A percentile compares a stretch with the other conserved stretches of the same genome.
These are phyloP conservation scores for Cyberlindnera mississippiensis DNA, from an alignment of 805 yeast species.

Conservation along the genomic window DNA sequence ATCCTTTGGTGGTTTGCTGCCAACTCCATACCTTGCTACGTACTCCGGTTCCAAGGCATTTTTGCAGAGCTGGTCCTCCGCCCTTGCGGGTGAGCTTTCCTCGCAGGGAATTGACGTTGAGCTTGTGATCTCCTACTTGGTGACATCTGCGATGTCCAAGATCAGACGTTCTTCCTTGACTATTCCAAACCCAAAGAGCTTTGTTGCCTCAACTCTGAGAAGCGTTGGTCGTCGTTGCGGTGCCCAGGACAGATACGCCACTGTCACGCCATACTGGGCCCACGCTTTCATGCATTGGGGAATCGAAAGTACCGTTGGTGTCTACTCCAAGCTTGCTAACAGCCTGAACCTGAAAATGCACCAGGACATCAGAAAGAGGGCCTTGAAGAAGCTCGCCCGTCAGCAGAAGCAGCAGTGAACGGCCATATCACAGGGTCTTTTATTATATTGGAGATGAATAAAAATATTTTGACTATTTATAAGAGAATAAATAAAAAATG, in stretches of 20 bases:
- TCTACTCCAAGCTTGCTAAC: slow-evolving; percentile 68
- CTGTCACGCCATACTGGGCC: slow-evolving; percentile 87
- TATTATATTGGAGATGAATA: too few species aligned
- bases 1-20: slow-evolving; percentile 91
- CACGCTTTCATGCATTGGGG: slow-evolving; percentile 90
- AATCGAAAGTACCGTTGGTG: slow-evolving; percentile 77
- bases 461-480: too few species aligned
- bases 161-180: slow-evolving; percentile 67
- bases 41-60: slow-evolving; percentile 97
- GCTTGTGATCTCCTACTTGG: slow-evolving; percentile 80
- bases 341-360: slow-evolving; percentile 72
- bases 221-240: slow-evolving; percentile 83
- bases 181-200: slow-evolving; percentile 78
- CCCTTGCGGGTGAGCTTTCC: slow-evolving; percentile 81
- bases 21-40: slow-evolving; percentile 88
- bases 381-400: slow-evolving; percentile 68
- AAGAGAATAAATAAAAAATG: too few species aligned
- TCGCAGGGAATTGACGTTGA: slow-evolving; percentile 77
- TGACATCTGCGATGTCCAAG: slow-evolving; percentile 94
- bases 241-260: slow-evolving; percentile 85
- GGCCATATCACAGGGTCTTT: too few species aligned
- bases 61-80: slow-evolving; percentile 87
- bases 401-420: slow-evolving; percentile 27
- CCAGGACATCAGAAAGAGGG: slow-evolving; percentile 72
- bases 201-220: slow-evolving; percentile 69